phyloP scores from a whole-genome alignment of 208 protist genomes.

The Leishmania lainsoni region DNA sequence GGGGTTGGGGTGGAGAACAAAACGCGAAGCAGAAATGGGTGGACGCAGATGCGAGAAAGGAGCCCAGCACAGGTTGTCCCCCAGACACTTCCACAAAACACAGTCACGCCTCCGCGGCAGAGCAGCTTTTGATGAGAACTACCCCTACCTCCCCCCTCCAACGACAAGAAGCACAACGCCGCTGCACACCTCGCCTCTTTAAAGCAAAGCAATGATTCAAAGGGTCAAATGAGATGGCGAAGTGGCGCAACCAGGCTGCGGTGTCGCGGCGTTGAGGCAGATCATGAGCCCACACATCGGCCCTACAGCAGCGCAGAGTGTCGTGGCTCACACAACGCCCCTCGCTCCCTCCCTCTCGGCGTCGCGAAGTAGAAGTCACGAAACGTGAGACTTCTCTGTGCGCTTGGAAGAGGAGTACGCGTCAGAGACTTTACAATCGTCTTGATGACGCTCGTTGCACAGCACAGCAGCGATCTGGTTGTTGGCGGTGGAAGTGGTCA shows the following conservation, averaged over 20 bases:
- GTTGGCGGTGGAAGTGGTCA: not conserved
- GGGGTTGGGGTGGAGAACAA: not conserved
- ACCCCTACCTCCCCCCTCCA: not conserved
- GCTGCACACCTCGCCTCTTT: not conserved
- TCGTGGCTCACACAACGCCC: not conserved
- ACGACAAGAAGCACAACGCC: not conserved
- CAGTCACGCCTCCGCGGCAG: not conserved
- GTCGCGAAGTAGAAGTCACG: slow-evolving; percentile 1
- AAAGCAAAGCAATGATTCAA: not conserved
- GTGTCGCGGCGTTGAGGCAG: not conserved
- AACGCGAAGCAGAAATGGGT: too few relatives aligned
- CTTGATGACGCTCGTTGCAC: slow-evolving; percentile 58
- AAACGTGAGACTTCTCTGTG: slow-evolving; percentile 47
- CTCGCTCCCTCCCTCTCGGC: not conserved
- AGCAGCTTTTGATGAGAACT: not conserved
- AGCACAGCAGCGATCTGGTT: slow-evolving; percentile 25
- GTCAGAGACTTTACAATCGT: slow-evolving; percentile 58
- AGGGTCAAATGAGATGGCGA: not conserved
- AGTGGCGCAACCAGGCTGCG: not conserved
- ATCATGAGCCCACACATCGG: not conserved
- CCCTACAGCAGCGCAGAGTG: not conserved
- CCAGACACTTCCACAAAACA: not conserved
- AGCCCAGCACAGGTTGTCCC: not conserved
- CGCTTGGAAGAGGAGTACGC: slow-evolving; percentile 52
- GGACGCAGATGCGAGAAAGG: too few relatives aligned